phyloP scores from a whole-genome alignment of 371 early-diverging fungal genomes.

The Smittium mucronatum region DNA sequence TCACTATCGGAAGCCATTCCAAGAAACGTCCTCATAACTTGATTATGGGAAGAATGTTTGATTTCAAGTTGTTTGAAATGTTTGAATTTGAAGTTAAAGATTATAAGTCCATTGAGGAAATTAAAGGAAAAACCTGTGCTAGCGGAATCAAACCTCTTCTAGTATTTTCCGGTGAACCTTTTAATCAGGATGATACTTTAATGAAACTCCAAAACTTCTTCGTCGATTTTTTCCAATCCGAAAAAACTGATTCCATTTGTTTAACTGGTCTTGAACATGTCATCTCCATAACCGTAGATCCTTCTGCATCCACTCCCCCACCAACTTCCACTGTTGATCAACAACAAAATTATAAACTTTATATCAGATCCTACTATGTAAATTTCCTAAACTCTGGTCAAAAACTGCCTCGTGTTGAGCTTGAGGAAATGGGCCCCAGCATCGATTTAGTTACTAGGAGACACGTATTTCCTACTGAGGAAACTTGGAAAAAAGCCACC shows the following conservation, averaged over 20 bases:
- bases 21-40: slow-evolving; percentile 96
- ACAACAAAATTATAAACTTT: slow-evolving; percentile 27
- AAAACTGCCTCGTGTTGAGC: slow-evolving; percentile 76
- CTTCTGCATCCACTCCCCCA: slow-evolving; percentile 23
- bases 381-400: slow-evolving; percentile 74
- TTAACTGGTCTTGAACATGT: slow-evolving; percentile 82
- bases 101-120: slow-evolving; percentile 41
- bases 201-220: slow-evolving; percentile 67
- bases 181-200: slow-evolving; percentile 52
- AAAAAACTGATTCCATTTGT: slow-evolving; percentile 51
- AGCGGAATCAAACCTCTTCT: slow-evolving; percentile 81
- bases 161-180: slow-evolving; percentile 80
- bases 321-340: slow-evolving; percentile 27
- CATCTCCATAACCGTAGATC: slow-evolving; percentile 68
- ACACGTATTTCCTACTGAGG: slow-evolving; percentile 52
- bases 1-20: slow-evolving; percentile 78
- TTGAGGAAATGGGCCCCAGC: slow-evolving; percentile 87
- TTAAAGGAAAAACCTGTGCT: slow-evolving; percentile 54
- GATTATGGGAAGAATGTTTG: slow-evolving; percentile 77
- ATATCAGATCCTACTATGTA: slow-evolving; percentile 66
- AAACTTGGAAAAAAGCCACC: slow-evolving; percentile 68
- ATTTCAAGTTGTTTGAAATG: slow-evolving; percentile 88
- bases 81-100: slow-evolving; percentile 79
- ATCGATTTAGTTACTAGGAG: slow-evolving; percentile 73
- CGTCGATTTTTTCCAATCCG: slow-evolving; percentile 86